Percentiles rank a stretch among this genome's conserved stretches.
Conservation (phyloP, 176 grass and related monocot genomes). For the Puya raimondii region DNA sequence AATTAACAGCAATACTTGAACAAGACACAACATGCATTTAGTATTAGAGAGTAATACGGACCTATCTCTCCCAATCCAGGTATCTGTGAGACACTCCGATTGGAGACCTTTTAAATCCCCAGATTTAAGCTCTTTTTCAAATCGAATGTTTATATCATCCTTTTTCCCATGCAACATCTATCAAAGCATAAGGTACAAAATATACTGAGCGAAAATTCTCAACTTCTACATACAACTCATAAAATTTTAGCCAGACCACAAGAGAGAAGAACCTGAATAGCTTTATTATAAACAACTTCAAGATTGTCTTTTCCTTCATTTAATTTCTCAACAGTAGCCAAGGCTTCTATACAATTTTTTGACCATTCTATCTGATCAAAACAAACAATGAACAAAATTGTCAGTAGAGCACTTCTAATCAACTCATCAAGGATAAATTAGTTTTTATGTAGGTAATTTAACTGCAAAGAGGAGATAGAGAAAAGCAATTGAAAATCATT, state of each 20-base stretch:
- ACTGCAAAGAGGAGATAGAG: too few relatives aligned
- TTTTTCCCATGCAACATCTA: constrained; percentile 83
- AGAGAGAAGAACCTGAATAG: constrained; percentile 43
- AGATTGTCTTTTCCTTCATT: constrained; percentile 75
- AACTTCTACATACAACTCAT: not conserved
- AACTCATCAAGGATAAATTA: too few relatives aligned
- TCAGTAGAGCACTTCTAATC: not conserved
- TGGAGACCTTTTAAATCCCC: constrained; percentile 68
- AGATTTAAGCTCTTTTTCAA: constrained; percentile 51
- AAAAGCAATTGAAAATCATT: too few relatives aligned
- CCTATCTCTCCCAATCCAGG: constrained; percentile 79
- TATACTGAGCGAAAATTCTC: not conserved
- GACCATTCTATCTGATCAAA: constrained; percentile 57
- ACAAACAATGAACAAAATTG: constrained; percentile 7
- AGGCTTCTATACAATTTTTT: constrained; percentile 69
- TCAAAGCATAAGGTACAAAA: constrained; percentile 8
- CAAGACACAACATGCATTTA: not conserved
- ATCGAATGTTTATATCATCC: constrained; percentile 59
- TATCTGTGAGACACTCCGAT: constrained; percentile 92
- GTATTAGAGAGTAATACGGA: constrained; percentile 15
- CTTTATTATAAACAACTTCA: constrained; percentile 79
- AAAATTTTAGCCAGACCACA: not conserved
- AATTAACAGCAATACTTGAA: not conserved
- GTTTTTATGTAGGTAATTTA: too few relatives aligned
- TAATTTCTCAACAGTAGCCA: constrained; percentile 39